Conservation (phyloP, 163 green algal genomes). For the Scenedesmus sp. region DNA sequence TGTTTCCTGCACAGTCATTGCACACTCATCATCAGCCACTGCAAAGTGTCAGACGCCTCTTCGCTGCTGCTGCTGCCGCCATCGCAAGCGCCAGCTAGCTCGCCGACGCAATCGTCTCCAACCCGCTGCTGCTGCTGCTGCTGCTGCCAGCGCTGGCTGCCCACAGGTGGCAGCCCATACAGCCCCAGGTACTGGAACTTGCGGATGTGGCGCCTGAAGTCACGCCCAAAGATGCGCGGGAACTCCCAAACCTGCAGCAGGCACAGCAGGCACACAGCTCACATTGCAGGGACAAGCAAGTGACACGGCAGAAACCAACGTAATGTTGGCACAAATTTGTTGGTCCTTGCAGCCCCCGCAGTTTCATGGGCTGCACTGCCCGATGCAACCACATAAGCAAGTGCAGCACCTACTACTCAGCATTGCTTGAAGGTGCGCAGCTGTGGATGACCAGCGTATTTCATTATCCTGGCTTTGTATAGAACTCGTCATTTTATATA, state of each 20-base stretch:
- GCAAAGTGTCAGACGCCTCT: background rate
- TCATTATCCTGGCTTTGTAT: too few relatives aligned
- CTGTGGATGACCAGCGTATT: too few relatives aligned
- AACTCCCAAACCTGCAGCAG: slow-evolving; percentile 32
- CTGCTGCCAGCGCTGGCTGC: background rate
- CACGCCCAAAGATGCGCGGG: slow-evolving; percentile 33
- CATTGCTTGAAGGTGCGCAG: too few relatives aligned
- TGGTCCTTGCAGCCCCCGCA: too few relatives aligned
- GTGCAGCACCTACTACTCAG: too few relatives aligned
- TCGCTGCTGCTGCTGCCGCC: background rate
- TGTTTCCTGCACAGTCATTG: background rate
- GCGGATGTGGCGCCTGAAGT: slow-evolving; percentile 27
- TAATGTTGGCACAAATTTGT: too few relatives aligned
- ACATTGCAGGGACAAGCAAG: background rate
- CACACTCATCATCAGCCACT: slow-evolving; percentile 24
- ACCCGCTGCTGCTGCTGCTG: slow-evolving; percentile 18
- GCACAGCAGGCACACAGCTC: background rate
- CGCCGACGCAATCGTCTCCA: background rate
- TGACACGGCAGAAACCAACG: too few relatives aligned
- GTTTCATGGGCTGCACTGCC: too few relatives aligned
- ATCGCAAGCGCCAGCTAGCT: background rate
- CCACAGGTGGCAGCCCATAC: slow-evolving; percentile 31
- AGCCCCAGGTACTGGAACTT: slow-evolving; percentile 39
- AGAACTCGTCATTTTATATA: too few relatives aligned
- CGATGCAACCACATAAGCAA: too few relatives aligned